These are phyloP conservation scores for Fremontodendron californicum DNA, from an alignment of 345 rosid genomes.

Conservation along the genomic window DNA sequence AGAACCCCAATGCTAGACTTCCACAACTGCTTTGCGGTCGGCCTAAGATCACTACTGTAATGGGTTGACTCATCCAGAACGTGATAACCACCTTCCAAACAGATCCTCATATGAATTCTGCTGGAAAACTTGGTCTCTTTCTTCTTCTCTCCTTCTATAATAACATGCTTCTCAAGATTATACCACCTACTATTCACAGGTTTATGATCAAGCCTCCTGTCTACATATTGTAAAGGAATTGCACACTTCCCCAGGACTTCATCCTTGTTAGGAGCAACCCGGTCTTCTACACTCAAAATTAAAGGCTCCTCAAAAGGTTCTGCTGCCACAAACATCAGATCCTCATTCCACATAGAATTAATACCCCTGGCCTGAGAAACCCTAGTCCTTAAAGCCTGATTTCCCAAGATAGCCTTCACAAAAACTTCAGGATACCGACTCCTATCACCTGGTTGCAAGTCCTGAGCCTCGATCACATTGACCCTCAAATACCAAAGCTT, in stretches of 20 bases:
- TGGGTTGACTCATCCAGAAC: conserved; percentile 88
- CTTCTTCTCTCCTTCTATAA: conserved; percentile 61
- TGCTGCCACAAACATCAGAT: conserved; percentile 88
- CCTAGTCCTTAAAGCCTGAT: conserved; percentile 56
- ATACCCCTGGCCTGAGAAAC: conserved; percentile 52
- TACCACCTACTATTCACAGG: conserved; percentile 65
- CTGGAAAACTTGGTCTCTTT: conserved; percentile 75
- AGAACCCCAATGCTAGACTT: too few species aligned
- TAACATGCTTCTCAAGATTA: conserved; percentile 67
- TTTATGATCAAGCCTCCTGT: too few species aligned
- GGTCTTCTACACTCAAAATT: conserved; percentile 82
- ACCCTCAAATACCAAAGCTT: conserved; percentile 93
- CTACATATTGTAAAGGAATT: too few species aligned
- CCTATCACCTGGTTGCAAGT: conserved; percentile 53
- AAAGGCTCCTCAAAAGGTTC: conserved; percentile 95
- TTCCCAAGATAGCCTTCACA: conserved; percentile 61
- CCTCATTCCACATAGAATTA: conserved; percentile 92
- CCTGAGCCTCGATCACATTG: conserved; percentile 95
- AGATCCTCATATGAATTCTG: too few species aligned
- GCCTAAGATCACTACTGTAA: conserved; percentile 88
- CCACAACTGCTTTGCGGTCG: conserved; percentile 88
- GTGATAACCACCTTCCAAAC: too few species aligned
- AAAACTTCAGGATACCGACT: conserved; percentile 73
- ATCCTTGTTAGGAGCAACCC: conserved; percentile 77
- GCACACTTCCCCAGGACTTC: conserved; percentile 68